Evolutionary conservation across 768 basidiomycete species (phyloP).

Genomic region (Naganishia vaughanmartiniae): DNA sequence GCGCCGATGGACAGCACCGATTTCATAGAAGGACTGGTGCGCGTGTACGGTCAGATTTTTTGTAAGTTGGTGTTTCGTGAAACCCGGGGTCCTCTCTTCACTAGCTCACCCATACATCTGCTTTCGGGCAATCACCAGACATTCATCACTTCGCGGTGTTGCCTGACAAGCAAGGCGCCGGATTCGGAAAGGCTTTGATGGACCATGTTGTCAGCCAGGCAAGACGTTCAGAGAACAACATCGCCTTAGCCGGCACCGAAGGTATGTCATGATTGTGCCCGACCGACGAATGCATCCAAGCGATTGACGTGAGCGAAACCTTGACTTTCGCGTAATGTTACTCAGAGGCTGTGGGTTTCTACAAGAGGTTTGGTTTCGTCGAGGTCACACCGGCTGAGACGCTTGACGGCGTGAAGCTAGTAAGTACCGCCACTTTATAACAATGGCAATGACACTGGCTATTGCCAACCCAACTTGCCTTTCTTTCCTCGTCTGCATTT

Average conservation of each 20-base stretch:
- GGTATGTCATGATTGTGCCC: neutral
- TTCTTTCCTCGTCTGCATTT: no score
- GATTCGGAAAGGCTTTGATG: neutral
- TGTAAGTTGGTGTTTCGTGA: neutral
- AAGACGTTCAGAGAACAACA: neutral
- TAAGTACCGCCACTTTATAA: neutral
- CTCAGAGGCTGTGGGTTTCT: neutral
- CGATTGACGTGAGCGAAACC: neutral
- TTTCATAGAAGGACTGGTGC: neutral
- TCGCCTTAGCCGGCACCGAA: neutral
- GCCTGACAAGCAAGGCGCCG: neutral
- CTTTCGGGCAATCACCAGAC: neutral
- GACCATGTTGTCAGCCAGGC: neutral
- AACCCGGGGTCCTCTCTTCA: neutral
- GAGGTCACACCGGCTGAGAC: neutral
- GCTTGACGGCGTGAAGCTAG: neutral
- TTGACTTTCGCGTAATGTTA: neutral
- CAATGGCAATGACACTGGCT: no score
- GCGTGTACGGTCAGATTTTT: neutral
- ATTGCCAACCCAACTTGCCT: no score
- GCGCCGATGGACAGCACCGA: no score
- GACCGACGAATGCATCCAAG: no score
- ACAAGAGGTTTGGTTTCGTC: slow-evolving; percentile 3
- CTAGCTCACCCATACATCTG: neutral
- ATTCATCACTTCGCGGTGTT: neutral